Conservation (phyloP, 2,329 filamentous ascomycete species). For the Corinectria fuckeliana region DNA sequence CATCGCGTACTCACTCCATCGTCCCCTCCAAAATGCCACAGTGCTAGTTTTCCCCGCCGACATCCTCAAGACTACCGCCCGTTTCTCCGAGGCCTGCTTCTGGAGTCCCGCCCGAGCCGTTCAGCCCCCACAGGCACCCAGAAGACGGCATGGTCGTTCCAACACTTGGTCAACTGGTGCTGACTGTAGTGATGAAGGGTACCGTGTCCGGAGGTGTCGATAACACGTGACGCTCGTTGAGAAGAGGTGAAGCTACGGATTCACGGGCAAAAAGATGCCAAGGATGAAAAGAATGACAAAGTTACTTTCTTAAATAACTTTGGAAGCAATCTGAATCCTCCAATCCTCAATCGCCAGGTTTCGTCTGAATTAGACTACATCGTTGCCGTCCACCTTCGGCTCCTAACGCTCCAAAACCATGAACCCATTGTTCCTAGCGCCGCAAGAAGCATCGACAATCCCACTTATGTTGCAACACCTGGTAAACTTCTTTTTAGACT, state of each 20-base stretch:
- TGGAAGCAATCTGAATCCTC: too few species aligned
- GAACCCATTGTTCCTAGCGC: too few species aligned
- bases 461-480: too few species aligned
- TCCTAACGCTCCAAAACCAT: too few species aligned
- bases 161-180: neutral
- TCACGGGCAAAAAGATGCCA: neutral
- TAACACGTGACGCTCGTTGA: neutral
- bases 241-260: neutral
- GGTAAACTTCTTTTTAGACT: too few species aligned
- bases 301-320: too few species aligned
- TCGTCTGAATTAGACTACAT: too few species aligned
- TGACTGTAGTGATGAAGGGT: neutral
- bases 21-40: neutral
- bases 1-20: slow-evolving; percentile 16
- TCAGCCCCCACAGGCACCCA: neutral
- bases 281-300: too few species aligned
- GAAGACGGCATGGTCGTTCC: neutral
- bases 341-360: too few species aligned
- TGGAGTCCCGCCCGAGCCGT: slow-evolving; percentile 31
- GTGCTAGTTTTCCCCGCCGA: neutral
- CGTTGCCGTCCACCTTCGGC: too few species aligned
- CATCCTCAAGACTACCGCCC: slow-evolving; percentile 6
- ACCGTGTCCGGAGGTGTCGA: neutral
- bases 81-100: neutral
- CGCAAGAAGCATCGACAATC: too few species aligned